A percentile compares a stretch with the other conserved stretches of the same genome.
Evolutionary conservation across 2,329 filamentous ascomycete genomes (phyloP).

Genomic region (Aspergillus uvarum): DNA sequence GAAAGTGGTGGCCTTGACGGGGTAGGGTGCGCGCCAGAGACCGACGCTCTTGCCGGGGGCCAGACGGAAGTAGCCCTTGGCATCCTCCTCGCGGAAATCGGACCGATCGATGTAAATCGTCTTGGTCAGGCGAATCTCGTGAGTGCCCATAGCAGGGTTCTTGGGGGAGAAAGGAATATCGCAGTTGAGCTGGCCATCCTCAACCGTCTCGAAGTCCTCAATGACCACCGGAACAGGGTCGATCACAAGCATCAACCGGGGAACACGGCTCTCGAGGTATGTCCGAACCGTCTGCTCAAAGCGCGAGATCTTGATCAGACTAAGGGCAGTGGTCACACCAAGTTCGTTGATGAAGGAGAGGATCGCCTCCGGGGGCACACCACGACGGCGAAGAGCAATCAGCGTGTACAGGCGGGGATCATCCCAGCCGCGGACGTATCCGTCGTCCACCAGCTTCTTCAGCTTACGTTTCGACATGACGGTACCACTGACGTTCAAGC

Average conservation of each 20-base stretch:
- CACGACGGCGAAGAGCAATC: conserved; percentile 77
- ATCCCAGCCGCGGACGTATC: conserved; percentile 83
- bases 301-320: conserved; percentile 75
- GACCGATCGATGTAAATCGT: conserved; percentile 81
- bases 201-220: conserved; percentile 72
- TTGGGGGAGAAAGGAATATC: conserved; percentile 78
- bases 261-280: conserved; percentile 84
- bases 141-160: conserved; percentile 58
- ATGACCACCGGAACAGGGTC: conserved; percentile 82
- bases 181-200: conserved; percentile 64
- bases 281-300: conserved; percentile 83
- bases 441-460: conserved; percentile 71
- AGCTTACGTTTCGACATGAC: conserved; percentile 86
- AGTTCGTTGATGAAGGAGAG: conserved; percentile 88
- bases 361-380: conserved; percentile 83
- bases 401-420: conserved; percentile 88
- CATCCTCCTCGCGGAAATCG: conserved; percentile 71
- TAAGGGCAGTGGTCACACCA: conserved; percentile 79
- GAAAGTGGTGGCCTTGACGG: conserved; percentile 68
- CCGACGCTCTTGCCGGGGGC: conserved; percentile 73
- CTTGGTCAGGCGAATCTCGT: conserved; percentile 66
- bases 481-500: conserved; percentile 77
- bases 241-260: conserved; percentile 83
- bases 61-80: conserved; percentile 70
- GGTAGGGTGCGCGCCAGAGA: conserved; percentile 67